Evolutionary conservation across 1,139 yeast species (phyloP).

Genomic region (Suhomyces terraborum): DNA sequence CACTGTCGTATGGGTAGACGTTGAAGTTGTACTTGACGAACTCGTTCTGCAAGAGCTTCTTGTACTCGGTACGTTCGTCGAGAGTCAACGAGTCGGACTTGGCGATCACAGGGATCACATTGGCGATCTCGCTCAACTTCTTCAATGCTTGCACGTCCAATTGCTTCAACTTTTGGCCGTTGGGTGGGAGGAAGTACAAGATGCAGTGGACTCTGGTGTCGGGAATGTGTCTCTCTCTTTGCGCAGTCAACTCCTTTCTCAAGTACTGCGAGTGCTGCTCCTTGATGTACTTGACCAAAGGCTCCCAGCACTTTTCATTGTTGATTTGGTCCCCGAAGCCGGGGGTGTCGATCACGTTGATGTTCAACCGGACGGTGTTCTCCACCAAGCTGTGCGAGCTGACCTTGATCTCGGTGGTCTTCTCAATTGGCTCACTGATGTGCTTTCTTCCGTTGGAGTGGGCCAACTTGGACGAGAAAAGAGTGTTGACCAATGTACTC

Average conservation of each 20-base stretch:
- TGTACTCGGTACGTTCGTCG: constrained; percentile 78
- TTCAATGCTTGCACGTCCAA: constrained; percentile 82
- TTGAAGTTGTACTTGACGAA: constrained; percentile 72
- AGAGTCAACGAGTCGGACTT: constrained; percentile 87
- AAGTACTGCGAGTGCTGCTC: constrained; percentile 94
- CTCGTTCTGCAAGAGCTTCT: constrained; percentile 74
- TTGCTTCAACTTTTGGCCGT: constrained; percentile 75
- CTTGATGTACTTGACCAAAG: constrained; percentile 89
- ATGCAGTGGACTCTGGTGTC: constrained; percentile 97
- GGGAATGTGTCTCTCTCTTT: constrained; percentile 77
- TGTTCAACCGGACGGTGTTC: constrained; percentile 81
- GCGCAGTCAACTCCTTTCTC: constrained; percentile 95
- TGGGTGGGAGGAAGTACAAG: constrained; percentile 88
- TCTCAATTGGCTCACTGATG: constrained; percentile 71
- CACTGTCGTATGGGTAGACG: constrained; percentile 84
- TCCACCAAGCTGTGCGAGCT: constrained; percentile 70
- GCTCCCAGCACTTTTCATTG: constrained; percentile 97
- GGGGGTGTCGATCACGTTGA: constrained; percentile 93
- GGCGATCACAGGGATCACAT: constrained; percentile 94
- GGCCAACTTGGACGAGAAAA: constrained; percentile 81
- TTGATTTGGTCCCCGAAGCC: constrained; percentile 97
- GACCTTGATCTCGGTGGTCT: constrained; percentile 86
- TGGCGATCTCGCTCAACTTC: constrained; percentile 85
- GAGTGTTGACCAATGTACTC: constrained; percentile 85
- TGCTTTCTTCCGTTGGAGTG: constrained; percentile 69